Evolutionary conservation across 345 rosid species (phyloP), one percentile per base, ranked within the genome.

Genomic region (Syzygium jambos): DNA sequence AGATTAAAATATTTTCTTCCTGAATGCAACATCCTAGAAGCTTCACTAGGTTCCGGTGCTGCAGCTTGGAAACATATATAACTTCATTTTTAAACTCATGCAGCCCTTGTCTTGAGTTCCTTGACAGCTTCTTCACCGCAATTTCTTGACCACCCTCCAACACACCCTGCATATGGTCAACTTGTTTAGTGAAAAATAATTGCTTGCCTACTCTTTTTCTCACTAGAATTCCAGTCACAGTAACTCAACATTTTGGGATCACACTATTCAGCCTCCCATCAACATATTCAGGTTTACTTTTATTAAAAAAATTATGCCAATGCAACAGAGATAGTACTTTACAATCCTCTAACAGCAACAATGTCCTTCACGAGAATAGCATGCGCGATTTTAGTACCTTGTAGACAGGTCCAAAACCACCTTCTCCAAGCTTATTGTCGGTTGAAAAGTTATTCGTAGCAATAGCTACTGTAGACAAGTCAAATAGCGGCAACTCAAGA

Each of bases 1-100:
- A 92, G 34, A 93, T 86, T 51, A 93, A 55, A 89, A 91, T 84
- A 84, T 88, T 90, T 85, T 94, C 93, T 86, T 87, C 82, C 73
- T 92, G 89, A 85, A 87, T 89, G 84, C 93, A 90, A 30, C 88
- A 92, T 17, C 92, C 93, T 6, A 92, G 78, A 82, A 92, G 89
- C 89, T 88, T 91, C 61, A 91, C 94, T 11, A 92, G 93, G 86
- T 92, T 92, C 41, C 91, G 73, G 82, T 92, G 93, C 85, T 92
- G 92, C 87, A 92, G 92, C 78, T 91, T 91, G 2, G 92, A 88
- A 23, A 91, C 87, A 23, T 87, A 61, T 30, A 78, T 30, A 16
- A 80, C 53, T 83, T 61, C 87, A 17, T 77, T 89, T 87, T 86
- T 86, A 86, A 85, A 86, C 65, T 88, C 89, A 11, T 55, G 59